Evolutionary conservation across 1,139 yeast species (phyloP).

Genomic region (Kurtzmaniella quercitrusa): DNA sequence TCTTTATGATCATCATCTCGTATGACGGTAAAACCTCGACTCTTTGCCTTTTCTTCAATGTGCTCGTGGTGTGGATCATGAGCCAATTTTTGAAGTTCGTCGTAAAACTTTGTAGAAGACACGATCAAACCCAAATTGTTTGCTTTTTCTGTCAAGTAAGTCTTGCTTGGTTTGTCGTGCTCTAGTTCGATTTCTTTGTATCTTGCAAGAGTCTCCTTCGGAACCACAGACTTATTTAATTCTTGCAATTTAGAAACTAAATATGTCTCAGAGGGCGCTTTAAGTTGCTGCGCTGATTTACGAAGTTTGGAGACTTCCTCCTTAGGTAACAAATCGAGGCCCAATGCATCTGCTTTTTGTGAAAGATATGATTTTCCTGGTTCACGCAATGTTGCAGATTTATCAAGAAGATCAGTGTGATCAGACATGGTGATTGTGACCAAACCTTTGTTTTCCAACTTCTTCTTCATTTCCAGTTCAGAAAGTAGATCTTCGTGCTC

Average conservation of each 20-base stretch:
- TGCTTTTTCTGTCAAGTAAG: conserved; percentile 26
- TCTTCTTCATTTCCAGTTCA: conserved; percentile 33
- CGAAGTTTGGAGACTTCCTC: conserved; percentile 17
- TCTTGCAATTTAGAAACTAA: conserved; percentile 23
- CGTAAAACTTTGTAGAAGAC: conserved; percentile 26
- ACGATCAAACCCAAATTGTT: conserved; percentile 30
- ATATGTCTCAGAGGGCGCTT: conserved; percentile 27
- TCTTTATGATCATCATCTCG: conserved; percentile 17
- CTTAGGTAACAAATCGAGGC: conserved; percentile 17
- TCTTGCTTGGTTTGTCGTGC: conserved; percentile 24
- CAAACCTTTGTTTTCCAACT: conserved; percentile 28
- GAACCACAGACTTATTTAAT: conserved; percentile 21
- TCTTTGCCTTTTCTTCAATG: conserved; percentile 27
- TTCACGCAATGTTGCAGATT: conserved; percentile 5
- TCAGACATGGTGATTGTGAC: conserved; percentile 25
- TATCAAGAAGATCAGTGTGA: conserved; percentile 7
- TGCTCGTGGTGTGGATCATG: conserved; percentile 22
- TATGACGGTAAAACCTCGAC: conserved; percentile 12
- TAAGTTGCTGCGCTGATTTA: conserved; percentile 12
- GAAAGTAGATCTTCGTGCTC: conserved; percentile 27
- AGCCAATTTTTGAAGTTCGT: conserved; percentile 25
- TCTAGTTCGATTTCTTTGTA: conserved; percentile 23
- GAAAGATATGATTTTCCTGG: conserved; percentile 17
- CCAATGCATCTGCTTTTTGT: conserved; percentile 9
- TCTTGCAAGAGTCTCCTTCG: conserved; percentile 19